A percentile compares a stretch with the other conserved stretches of the same genome.
These are phyloP conservation scores for Streptanthus diversifolius DNA, from an alignment of 345 rosid genomes.

Conservation along the genomic window DNA sequence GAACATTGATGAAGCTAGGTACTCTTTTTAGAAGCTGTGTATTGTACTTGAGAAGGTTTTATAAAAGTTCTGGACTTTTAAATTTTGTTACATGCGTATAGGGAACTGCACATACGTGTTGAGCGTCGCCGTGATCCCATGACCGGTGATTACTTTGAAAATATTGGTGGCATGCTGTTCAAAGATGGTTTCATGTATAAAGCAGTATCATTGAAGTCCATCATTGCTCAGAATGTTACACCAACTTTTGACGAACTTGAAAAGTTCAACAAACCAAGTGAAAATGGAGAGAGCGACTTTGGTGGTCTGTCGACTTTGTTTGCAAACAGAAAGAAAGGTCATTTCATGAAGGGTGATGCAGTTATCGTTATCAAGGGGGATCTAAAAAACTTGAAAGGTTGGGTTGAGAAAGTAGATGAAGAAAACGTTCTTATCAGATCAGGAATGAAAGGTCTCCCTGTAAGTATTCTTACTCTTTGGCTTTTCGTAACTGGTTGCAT, in stretches of 20 bases:
- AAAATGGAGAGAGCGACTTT: conserved; percentile 71
- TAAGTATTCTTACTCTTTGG: conserved; percentile 41
- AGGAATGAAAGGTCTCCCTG: conserved; percentile 90
- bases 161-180: conserved; percentile 70
- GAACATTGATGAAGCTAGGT: conserved; percentile 98
- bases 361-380: conserved; percentile 94
- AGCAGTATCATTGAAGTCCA: conserved; percentile 79
- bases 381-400: conserved; percentile 85
- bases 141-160: conserved; percentile 92
- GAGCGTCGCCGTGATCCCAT: conserved; percentile 85
- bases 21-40: conserved; percentile 13
- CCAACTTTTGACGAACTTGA: conserved; percentile 97
- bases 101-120: conserved; percentile 90
- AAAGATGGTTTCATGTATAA: conserved; percentile 91
- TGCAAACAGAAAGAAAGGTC: conserved; percentile 93
- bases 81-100: conserved; percentile 25
- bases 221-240: conserved; percentile 64
- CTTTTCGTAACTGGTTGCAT: background rate
- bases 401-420: conserved; percentile 99
- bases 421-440: conserved; percentile 85
- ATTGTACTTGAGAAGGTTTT: background rate
- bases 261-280: conserved; percentile 75
- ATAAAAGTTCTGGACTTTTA: background rate
- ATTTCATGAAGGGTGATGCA: conserved; percentile 97
- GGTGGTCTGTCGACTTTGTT: conserved; percentile 79